Evolutionary conservation across 192 early-diverging fungal species (phyloP).

Genomic region (Backusella morwellensis): DNA sequence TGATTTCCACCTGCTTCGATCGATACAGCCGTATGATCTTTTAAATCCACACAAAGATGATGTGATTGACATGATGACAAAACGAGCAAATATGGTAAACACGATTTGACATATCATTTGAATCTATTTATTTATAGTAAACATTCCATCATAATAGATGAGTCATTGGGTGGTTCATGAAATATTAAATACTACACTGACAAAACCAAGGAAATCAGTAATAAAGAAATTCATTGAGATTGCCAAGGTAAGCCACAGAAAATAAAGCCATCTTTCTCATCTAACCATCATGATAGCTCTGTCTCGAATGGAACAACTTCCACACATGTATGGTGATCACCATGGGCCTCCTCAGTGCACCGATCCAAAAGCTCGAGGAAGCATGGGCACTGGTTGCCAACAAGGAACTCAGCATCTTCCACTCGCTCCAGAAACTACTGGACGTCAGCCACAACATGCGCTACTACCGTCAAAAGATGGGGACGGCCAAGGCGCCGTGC

Average conservation of each 20-base stretch:
- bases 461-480: conserved; percentile 53
- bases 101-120: background rate
- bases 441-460: conserved; percentile 67
- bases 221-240: conserved; percentile 34
- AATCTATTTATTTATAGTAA: background rate
- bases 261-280: background rate
- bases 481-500: conserved; percentile 40
- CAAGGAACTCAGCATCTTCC: conserved; percentile 42
- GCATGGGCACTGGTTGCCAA: conserved; percentile 39
- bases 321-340: conserved; percentile 69
- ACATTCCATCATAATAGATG: conserved; percentile 17
- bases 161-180: conserved; percentile 38
- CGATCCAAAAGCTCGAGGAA: conserved; percentile 45
- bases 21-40: conserved; percentile 32
- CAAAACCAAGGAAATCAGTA: conserved; percentile 18
- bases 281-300: conserved; percentile 31
- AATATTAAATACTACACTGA: background rate
- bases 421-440: conserved; percentile 53
- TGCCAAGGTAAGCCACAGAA: conserved; percentile 24
- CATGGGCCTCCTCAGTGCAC: conserved; percentile 52
- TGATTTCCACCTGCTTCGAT: conserved; percentile 40
- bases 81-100: conserved; percentile 33
- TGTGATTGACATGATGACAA: conserved; percentile 36
- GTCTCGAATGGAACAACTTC: conserved; percentile 58
- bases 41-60: conserved; percentile 4